Evolutionary conservation across 2,329 filamentous ascomycete genomes (phyloP).

Genomic region (Botrytis tulipae): DNA sequence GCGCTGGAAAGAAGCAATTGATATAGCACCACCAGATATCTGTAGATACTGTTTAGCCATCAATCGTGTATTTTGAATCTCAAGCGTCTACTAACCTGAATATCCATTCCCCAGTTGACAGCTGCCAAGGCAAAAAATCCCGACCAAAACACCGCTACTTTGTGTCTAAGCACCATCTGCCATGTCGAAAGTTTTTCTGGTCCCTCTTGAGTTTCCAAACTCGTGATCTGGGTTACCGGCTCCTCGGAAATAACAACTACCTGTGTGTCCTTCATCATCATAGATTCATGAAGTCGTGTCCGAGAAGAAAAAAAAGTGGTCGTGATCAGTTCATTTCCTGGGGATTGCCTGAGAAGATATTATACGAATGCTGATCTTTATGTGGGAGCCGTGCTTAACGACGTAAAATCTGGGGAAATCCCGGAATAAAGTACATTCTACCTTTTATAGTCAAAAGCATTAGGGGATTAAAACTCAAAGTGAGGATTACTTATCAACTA

Average conservation of each 20-base stretch:
- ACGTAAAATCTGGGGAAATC: slow-evolving; percentile 12
- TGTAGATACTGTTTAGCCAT: slow-evolving; percentile 1
- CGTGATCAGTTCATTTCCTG: neutral
- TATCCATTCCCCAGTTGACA: slow-evolving; percentile 20
- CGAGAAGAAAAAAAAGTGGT: neutral
- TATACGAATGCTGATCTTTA: neutral
- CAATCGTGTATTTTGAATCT: too few relatives aligned
- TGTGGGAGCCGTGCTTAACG: neutral
- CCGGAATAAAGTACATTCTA: neutral
- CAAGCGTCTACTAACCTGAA: slow-evolving; percentile 8
- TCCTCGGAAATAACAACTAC: neutral
- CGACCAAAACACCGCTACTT: slow-evolving; percentile 17
- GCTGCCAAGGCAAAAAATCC: slow-evolving; percentile 17
- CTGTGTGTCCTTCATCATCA: slow-evolving; percentile 1
- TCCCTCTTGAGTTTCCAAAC: neutral
- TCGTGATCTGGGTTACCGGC: neutral
- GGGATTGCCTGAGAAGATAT: neutral
- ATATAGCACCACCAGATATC: slow-evolving; percentile 12
- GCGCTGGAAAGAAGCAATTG: slow-evolving; percentile 11
- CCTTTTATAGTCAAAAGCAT: neutral
- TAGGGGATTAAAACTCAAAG: neutral
- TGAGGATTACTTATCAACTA: neutral
- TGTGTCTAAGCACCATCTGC: slow-evolving; percentile 17
- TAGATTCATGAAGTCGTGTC: neutral
- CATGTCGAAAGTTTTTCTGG: slow-evolving; percentile 13